Conservation (phyloP, 2,329 filamentous ascomycete species). For the Paracoccidioides brasiliensis region DNA sequence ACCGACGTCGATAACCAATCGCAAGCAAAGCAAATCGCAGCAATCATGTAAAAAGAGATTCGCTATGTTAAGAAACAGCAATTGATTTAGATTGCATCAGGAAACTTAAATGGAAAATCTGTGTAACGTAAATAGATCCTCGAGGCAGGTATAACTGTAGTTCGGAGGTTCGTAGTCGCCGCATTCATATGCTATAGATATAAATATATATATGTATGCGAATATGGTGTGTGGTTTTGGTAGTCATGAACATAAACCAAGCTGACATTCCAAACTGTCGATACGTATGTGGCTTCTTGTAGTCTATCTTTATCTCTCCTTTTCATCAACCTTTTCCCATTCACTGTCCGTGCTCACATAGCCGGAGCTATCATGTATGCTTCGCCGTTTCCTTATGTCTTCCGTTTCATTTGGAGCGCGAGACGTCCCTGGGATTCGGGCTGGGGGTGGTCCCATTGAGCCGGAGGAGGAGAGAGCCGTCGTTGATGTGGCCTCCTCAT, state of each 20-base stretch:
- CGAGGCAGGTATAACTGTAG: not conserved
- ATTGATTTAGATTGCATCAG: not conserved
- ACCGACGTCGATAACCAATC: not conserved
- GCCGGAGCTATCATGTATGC: constrained; percentile 36
- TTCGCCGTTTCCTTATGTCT: constrained; percentile 34
- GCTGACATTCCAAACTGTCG: not conserved
- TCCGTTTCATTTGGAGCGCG: constrained; percentile 8
- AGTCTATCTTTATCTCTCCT: constrained; percentile 30
- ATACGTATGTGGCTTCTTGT: not conserved
- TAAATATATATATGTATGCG: not conserved
- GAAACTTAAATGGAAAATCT: not conserved
- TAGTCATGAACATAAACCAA: not conserved
- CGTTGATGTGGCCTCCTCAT: constrained; percentile 10
- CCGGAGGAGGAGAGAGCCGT: constrained; percentile 7
- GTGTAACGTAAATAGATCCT: not conserved
- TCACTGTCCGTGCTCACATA: constrained; percentile 79
- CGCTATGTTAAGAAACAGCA: not conserved
- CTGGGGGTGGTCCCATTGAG: constrained; percentile 3
- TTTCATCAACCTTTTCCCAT: constrained; percentile 88
- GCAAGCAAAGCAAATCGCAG: not conserved
- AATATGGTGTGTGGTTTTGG: not conserved
- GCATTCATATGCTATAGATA: not conserved
- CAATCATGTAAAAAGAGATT: not conserved
- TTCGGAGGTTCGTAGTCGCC: not conserved
- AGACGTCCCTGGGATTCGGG: not conserved